phyloP scores from a whole-genome alignment of 148 eudicot species.

The Tetragonia tetragonoides region DNA sequence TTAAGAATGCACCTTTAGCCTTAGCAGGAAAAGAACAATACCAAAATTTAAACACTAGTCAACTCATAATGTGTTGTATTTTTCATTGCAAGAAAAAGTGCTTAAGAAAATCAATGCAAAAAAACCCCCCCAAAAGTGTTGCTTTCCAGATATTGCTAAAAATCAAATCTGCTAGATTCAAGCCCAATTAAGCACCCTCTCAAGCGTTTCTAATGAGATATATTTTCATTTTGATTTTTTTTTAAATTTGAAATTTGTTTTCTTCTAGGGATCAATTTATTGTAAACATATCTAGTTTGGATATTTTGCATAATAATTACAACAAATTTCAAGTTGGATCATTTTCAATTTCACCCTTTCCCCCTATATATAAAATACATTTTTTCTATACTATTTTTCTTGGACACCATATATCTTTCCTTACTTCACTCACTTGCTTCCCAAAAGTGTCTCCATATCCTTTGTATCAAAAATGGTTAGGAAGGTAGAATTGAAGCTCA shows the following conservation, averaged over 20 bases:
- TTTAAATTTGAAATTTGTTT: neutral
- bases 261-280: conserved; percentile 7
- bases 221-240: no score
- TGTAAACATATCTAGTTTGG: conserved; percentile 11
- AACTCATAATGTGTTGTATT: no score
- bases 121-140: no score
- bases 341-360: neutral
- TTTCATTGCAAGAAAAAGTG: no score
- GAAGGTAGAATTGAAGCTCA: conserved; percentile 13
- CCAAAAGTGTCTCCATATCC: neutral
- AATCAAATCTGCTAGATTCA: conserved; percentile 20
- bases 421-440: neutral
- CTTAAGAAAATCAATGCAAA: no score
- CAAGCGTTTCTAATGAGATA: no score
- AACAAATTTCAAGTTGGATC: neutral
- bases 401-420: neutral
- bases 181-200: neutral
- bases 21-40: no score
- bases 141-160: neutral
- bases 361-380: neutral
- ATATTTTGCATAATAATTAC: neutral
- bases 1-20: no score
- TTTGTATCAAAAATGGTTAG: conserved; percentile 17
- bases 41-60: no score
- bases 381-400: neutral